Base-by-base conservation (phyloP, 371 early-diverging fungal genomes). In the Smittium culicis region DNA sequence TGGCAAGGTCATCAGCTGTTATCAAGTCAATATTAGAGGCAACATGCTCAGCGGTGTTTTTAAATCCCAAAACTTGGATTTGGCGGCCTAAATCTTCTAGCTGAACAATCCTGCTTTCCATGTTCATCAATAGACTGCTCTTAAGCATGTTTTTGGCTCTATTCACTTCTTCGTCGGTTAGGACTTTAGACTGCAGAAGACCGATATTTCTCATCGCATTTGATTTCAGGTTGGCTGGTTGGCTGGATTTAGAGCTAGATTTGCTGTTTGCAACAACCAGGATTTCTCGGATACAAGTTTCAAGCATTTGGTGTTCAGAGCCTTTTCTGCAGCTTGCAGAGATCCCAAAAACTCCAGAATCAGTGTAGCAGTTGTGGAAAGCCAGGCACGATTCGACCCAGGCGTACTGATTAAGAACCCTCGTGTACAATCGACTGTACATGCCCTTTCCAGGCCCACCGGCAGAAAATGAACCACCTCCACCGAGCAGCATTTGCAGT, bases 401-500 rank as follows among this genome's bases (percentile, higher is more conserved):
- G 66, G 83, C 83, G 74, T 91, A 86, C 69, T 90, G 91, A 76
- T 95, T 95, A 67, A 98, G 81, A 1, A 98, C 94, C 54, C 91
- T 85, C 3, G 92, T 93, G 74, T 93, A 98, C 35, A 98, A 80
- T 24, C 96, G 87, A 24, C 96, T 93, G 81, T 96, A 94, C 94
- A 98, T 95, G 68, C 98, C 98, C 78, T 98, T 96, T 29, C 98
- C 98, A 0, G 98, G 98, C 0, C 98, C 98, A 69, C 98, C 98
- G 0, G 98, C 98, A 17, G 92, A 92, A 77, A 98, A 98, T 2
- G 93, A 90, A 0, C 92, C 91, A 61, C 98, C 98, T 34, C 98
- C 98, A 29, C 98, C 98, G 69, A 98, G 79, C 31, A 98, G 77
- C 68, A 90, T 83, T 67, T 94, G 89, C 61, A 96, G 80, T 1